Evolutionary conservation across 331 rosid species (phyloP).

Genomic region (Stylosanthes scabra): DNA sequence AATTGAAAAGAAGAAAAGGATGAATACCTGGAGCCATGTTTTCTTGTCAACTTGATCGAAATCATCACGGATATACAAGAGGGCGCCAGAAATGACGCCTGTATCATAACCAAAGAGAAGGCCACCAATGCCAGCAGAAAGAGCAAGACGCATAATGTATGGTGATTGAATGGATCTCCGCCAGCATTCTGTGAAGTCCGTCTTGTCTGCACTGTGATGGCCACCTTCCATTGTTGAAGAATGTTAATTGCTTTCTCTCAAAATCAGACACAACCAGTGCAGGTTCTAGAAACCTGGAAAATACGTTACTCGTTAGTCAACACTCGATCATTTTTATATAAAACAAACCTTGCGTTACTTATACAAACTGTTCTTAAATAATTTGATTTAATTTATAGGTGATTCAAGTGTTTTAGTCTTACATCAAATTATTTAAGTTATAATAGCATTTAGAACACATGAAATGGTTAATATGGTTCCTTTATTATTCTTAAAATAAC

Average conservation of each 20-base stretch:
- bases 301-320: background rate
- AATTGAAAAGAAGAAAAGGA: background rate
- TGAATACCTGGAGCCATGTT: constrained; percentile 75
- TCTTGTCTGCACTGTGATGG: constrained; percentile 34
- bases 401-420: no score
- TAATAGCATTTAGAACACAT: no score
- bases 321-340: background rate
- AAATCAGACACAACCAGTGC: no score
- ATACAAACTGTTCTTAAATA: no score
- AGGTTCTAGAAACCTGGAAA: background rate
- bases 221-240: constrained; percentile 55
- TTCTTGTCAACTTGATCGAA: constrained; percentile 65
- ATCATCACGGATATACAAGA: constrained; percentile 79
- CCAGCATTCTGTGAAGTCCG: constrained; percentile 70
- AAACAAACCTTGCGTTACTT: no score
- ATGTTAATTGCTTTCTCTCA: no score
- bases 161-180: constrained; percentile 60
- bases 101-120: constrained; percentile 89
- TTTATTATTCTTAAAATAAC: no score
- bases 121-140: constrained; percentile 82
- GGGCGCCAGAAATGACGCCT: constrained; percentile 92
- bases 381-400: no score
- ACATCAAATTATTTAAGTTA: no score
- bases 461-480: no score
- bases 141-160: constrained; percentile 75